phyloP scores from a whole-genome alignment of 148 eudicot species.

The Rhododendron griersonianum region DNA sequence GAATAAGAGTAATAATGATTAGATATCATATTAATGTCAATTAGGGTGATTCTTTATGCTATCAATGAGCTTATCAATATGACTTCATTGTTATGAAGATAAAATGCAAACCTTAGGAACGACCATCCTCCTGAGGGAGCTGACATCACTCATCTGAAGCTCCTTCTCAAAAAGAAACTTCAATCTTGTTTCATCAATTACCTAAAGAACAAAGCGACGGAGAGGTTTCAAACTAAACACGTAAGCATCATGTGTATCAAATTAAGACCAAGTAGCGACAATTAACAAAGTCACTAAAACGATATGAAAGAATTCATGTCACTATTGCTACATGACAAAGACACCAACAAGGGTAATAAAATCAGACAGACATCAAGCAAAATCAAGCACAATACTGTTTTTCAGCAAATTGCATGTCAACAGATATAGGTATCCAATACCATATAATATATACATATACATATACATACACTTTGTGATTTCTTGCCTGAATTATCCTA shows the following conservation, averaged over 20 bases:
- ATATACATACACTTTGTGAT: neutral
- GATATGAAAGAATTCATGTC: neutral
- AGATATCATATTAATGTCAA: too few species aligned
- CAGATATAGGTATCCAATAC: neutral
- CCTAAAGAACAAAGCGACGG: constrained; percentile 28
- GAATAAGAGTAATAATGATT: neutral
- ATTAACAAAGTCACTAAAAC: neutral
- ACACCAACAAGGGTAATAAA: neutral
- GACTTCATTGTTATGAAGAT: neutral
- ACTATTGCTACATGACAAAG: neutral
- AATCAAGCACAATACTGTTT: neutral
- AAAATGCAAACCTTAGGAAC: constrained; percentile 66
- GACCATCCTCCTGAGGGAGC: constrained; percentile 63
- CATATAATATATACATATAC: neutral
- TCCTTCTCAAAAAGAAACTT: constrained; percentile 66
- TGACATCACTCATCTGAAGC: constrained; percentile 80
- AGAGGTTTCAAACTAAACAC: neutral
- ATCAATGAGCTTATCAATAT: neutral
- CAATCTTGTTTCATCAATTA: constrained; percentile 47
- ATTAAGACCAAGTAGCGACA: neutral
- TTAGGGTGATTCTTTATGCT: neutral
- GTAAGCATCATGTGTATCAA: neutral
- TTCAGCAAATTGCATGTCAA: neutral
- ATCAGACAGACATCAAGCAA: neutral
- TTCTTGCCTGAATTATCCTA: neutral